Conservation (phyloP, 345 rosid species). For the Citrus cavaleriei region DNA sequence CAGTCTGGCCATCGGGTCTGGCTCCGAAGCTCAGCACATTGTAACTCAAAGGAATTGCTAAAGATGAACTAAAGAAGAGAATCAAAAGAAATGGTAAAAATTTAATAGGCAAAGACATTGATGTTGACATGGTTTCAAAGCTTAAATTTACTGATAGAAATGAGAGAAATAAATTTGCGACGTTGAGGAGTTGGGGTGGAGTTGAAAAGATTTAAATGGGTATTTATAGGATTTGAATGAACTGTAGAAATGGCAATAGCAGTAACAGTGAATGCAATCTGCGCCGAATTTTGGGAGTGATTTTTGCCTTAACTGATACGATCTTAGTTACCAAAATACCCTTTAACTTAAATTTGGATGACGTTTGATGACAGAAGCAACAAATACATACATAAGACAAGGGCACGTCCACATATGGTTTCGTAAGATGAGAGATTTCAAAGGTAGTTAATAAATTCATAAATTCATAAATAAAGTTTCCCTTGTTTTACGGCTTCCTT, state of each 20-base stretch:
- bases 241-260: no score
- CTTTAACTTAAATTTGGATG: not conserved
- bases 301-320: no score
- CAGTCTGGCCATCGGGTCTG: constrained; percentile 44
- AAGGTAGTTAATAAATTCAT: not conserved
- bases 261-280: not conserved
- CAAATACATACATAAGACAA: not conserved
- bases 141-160: not conserved
- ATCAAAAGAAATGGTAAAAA: constrained; percentile 1
- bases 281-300: not conserved
- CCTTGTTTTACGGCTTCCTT: no score
- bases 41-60: constrained; percentile 25
- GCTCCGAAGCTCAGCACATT: constrained; percentile 52
- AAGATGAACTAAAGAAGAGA: constrained; percentile 3
- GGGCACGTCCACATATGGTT: not conserved
- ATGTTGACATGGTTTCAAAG: constrained; percentile 23
- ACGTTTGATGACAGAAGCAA: not conserved
- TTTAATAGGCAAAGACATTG: not conserved
- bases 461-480: no score
- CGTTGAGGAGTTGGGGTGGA: not conserved
- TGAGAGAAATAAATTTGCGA: not conserved
- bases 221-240: not conserved
- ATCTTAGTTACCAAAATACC: no score
- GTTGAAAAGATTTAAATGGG: not conserved
- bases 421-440: not conserved